phyloP scores from a whole-genome alignment of 2,329 filamentous ascomycete genomes.

The Neopestalotiopsis clavispora region DNA sequence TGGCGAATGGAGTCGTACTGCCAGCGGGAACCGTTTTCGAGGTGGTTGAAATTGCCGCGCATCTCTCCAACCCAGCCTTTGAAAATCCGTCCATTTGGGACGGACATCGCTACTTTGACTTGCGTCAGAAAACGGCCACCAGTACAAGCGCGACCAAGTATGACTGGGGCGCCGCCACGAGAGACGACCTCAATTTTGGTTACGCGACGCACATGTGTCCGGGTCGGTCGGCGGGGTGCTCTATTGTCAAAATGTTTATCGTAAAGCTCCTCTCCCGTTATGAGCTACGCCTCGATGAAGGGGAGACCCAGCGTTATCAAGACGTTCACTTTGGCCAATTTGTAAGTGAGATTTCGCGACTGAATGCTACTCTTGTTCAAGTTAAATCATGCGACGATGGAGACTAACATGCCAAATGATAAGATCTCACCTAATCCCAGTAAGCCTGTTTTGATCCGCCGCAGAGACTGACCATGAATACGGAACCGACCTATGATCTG shows the following conservation, averaged over 20 bases:
- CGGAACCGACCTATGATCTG: too few relatives aligned
- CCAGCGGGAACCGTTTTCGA: not conserved
- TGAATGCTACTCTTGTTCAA: too few relatives aligned
- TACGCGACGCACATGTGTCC: slow-evolving; percentile 7
- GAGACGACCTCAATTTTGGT: slow-evolving; percentile 7
- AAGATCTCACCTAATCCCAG: not conserved
- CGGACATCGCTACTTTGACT: not conserved
- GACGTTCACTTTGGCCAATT: not conserved
- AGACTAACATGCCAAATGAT: not conserved
- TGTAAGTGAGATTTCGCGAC: not conserved
- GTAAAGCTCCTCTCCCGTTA: not conserved
- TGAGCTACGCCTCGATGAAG: not conserved
- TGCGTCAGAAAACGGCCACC: not conserved
- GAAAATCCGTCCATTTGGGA: not conserved
- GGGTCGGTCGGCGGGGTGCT: not conserved
- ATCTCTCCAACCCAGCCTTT: slow-evolving; percentile 6
- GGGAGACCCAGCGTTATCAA: not conserved
- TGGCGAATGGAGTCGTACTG: not conserved
- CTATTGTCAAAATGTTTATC: slow-evolving; percentile 5
- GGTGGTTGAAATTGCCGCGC: not conserved
- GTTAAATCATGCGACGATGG: too few relatives aligned
- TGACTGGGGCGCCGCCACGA: not conserved
- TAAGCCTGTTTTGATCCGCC: not conserved
- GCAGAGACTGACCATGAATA: not conserved
- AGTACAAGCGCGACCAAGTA: not conserved